Conservation (phyloP, 1,139 yeast genomes). For the Geotrichum europaeum region DNA sequence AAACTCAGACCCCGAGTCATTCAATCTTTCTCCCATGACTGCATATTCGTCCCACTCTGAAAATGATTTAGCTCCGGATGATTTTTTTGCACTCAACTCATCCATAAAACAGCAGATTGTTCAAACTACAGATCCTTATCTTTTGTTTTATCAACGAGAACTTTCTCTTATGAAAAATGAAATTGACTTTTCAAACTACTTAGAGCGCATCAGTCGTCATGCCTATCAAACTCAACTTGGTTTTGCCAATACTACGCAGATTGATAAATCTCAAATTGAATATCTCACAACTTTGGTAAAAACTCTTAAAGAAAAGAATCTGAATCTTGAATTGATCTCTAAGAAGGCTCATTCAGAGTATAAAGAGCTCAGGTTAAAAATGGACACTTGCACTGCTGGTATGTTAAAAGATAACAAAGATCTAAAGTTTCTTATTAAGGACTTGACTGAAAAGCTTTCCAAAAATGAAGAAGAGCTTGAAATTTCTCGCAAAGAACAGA, state of each 20-base stretch:
- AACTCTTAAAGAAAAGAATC: not conserved
- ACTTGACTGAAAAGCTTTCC: not conserved
- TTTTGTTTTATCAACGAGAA: slow-evolving; percentile 54
- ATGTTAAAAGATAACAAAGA: not conserved
- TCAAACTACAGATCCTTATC: slow-evolving; percentile 8
- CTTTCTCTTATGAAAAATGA: slow-evolving; percentile 54
- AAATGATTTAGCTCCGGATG: not conserved
- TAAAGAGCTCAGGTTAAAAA: not conserved
- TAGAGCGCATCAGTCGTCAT: slow-evolving; percentile 44
- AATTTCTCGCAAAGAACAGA: not conserved
- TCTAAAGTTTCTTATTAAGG: not conserved
- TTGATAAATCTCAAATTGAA: not conserved
- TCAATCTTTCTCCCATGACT: slow-evolving; percentile 1
- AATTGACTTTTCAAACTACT: slow-evolving; percentile 53
- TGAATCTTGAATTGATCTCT: not conserved
- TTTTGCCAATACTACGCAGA: not conserved
- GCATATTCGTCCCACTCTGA: not conserved
- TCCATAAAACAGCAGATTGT: slow-evolving; percentile 8
- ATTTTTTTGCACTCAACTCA: not conserved
- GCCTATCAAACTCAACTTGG: not conserved
- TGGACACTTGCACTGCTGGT: not conserved
- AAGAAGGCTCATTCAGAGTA: not conserved
- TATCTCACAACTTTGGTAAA: not conserved
- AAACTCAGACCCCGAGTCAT: slow-evolving; percentile 5
- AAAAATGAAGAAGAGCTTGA: not conserved